Evolutionary conservation across 306 rosid genomes (phyloP), one percentile per base, ranked within the genome.

Genomic region (Inga leiocalycina): DNA sequence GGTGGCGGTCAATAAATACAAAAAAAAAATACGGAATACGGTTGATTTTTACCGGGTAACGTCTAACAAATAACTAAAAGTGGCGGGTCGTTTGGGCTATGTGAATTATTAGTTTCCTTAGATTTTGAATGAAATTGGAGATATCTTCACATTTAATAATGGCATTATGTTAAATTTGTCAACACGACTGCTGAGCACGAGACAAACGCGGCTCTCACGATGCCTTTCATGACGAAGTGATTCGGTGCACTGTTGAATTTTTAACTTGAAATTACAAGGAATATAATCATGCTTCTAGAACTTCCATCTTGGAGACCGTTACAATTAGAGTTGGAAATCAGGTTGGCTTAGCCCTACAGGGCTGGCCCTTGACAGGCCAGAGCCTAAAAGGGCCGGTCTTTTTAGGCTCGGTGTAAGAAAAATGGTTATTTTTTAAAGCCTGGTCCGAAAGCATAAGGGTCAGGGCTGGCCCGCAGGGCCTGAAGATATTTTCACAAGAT

Each of bases 311-410:
- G 19, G 19, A 27, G 10, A 62, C 69, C 70, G 5, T 8, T 34
- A 13, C 45, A 19, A 27, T 1, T 27, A 27, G 30, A 27, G 30
- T 1, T 27, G 30, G 1, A 1, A 27, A 27, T 27, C 30, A 27
- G 30, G 30, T 1, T 1, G 1, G 30, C 0, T 27, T 0, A 1
- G 30, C 30, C 30, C 0, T 27, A 27, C 1, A 27, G 30, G 0
- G 1, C 1, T 27, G 1, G 30, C 30, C 30, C 30, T 27, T 27
- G 30, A 27, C 1, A 1, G 30, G 30, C 0, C 30, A 27, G 30
- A 1, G 30, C 30, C 30, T 27, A 27, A 27, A 27, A 27, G 0
- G 30, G 1, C 30, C 30, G 30, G 30, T 27, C 30, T 1, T 27
- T 27, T 27, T 27, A 27, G 0, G 30, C 0, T 27, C 0, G 30